These are phyloP conservation scores for Skeletonema potamos DNA, from an alignment of 108 stramenopile species.

Conservation along the genomic window DNA sequence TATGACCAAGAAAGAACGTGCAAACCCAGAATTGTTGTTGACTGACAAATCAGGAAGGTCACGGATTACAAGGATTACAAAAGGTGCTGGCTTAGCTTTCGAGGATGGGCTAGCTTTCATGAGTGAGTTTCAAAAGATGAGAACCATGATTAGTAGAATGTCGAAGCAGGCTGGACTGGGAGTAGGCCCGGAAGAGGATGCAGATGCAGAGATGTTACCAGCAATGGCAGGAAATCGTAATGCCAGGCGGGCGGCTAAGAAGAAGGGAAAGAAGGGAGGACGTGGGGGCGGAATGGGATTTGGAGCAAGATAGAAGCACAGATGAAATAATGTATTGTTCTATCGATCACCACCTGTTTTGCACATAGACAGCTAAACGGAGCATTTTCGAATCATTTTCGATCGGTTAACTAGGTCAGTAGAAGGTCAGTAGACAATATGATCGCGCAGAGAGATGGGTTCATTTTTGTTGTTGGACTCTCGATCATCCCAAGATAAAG, in stretches of 20 bases:
- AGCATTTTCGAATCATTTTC: too few relatives aligned
- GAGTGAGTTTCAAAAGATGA: conserved; percentile 94
- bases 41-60: conserved; percentile 72
- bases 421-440: too few relatives aligned
- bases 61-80: conserved; percentile 81
- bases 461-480: too few relatives aligned
- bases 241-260: conserved; percentile 79
- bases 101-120: conserved; percentile 82
- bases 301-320: conserved; percentile 30
- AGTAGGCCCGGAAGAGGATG: conserved; percentile 19
- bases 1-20: conserved; percentile 92
- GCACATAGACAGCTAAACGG: too few relatives aligned
- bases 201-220: conserved; percentile 43
- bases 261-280: conserved; percentile 73
- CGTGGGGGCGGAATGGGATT: conserved; percentile 84
- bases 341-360: too few relatives aligned
- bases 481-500: too few relatives aligned
- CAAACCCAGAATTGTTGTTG: conserved; percentile 85
- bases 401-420: too few relatives aligned
- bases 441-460: too few relatives aligned
- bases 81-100: conserved; percentile 70
- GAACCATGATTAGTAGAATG: conserved; percentile 95
- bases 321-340: too few relatives aligned
- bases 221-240: conserved; percentile 72
- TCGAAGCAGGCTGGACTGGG: conserved; percentile 76